These are phyloP conservation scores for Pseudophaeomoniella oleicola DNA, from an alignment of 2,329 filamentous ascomycete species.

Conservation along the genomic window DNA sequence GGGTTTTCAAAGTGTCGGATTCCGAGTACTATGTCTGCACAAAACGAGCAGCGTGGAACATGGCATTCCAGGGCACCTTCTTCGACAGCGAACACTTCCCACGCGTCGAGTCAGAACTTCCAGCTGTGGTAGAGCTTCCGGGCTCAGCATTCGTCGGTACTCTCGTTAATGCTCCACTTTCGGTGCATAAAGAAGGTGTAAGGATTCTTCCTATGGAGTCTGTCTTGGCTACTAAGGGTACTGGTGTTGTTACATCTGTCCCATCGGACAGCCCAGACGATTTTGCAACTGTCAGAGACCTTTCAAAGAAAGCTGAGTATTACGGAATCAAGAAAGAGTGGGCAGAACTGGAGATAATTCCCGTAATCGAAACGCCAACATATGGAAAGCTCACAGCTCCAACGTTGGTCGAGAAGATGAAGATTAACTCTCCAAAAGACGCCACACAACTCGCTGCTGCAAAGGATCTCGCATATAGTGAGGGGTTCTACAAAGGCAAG, in stretches of 20 bases:
- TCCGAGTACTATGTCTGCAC: conserved; percentile 69
- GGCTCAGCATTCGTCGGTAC: conserved; percentile 77
- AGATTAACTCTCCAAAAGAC: conserved; percentile 95
- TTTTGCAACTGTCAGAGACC: conserved; percentile 73
- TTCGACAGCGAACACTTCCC: conserved; percentile 35
- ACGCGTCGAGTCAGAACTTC: conserved; percentile 53
- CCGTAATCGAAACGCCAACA: conserved; percentile 76
- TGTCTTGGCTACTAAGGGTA: conserved; percentile 84
- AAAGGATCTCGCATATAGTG: conserved; percentile 93
- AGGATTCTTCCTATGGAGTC: conserved; percentile 91
- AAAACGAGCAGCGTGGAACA: conserved; percentile 75
- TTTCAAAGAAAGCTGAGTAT: conserved; percentile 90
- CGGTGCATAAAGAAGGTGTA: conserved; percentile 67
- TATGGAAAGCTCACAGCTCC: conserved; percentile 78
- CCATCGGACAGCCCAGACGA: conserved; percentile 95
- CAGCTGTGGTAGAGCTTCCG: conserved; percentile 58
- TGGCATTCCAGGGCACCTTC: conserved; percentile 87
- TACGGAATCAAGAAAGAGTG: conserved; percentile 95
- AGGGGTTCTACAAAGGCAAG: conserved; percentile 89
- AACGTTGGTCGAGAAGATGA: conserved; percentile 75
- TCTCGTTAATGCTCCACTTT: conserved; percentile 79
- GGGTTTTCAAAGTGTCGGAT: conserved; percentile 60
- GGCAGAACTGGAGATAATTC: conserved; percentile 78
- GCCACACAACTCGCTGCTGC: conserved; percentile 79
- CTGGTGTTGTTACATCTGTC: conserved; percentile 88